A percentile compares a stretch with the other conserved stretches of the same genome.
These are phyloP conservation scores for Saccharomyces hybrid DNA, from an alignment of 1,139 yeast genomes.

Conservation along the genomic window DNA sequence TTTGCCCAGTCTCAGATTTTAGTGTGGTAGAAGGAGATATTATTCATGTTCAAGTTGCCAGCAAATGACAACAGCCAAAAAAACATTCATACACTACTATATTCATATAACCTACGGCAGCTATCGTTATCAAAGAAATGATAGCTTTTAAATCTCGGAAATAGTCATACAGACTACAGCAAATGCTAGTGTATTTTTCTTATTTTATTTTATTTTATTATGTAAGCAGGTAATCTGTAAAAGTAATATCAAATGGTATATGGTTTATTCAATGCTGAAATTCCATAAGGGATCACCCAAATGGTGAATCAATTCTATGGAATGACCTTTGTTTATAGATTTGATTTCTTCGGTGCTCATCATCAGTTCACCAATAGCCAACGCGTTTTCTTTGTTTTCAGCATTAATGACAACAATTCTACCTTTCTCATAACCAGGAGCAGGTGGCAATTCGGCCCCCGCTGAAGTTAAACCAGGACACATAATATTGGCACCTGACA, in stretches of 20 bases:
- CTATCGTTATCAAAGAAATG: not conserved
- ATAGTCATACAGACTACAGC: not conserved
- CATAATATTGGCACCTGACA: slow-evolving; percentile 94
- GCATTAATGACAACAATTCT: slow-evolving; percentile 77
- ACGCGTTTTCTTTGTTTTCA: slow-evolving; percentile 84
- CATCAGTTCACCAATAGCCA: slow-evolving; percentile 78
- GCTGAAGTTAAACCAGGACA: slow-evolving; percentile 93
- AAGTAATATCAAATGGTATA: slow-evolving; percentile 3
- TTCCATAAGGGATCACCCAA: slow-evolving; percentile 89
- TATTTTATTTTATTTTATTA: not conserved
- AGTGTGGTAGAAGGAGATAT: slow-evolving; percentile 11
- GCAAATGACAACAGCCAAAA: not conserved
- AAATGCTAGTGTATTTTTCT: slow-evolving; percentile 5
- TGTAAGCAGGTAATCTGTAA: not conserved
- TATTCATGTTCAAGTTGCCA: not conserved
- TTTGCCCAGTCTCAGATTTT: slow-evolving; percentile 15
- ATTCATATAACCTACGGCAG: not conserved
- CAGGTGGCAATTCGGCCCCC: slow-evolving; percentile 79
- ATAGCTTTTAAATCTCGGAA: not conserved
- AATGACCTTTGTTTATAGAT: slow-evolving; percentile 77
- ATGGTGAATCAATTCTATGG: slow-evolving; percentile 77
- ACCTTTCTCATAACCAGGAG: slow-evolving; percentile 51
- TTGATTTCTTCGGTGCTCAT: slow-evolving; percentile 92
- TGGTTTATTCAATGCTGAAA: slow-evolving; percentile 36
- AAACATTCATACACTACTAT: not conserved